Conservation (phyloP, 805 yeast species). For the Komagataella pastoris region DNA sequence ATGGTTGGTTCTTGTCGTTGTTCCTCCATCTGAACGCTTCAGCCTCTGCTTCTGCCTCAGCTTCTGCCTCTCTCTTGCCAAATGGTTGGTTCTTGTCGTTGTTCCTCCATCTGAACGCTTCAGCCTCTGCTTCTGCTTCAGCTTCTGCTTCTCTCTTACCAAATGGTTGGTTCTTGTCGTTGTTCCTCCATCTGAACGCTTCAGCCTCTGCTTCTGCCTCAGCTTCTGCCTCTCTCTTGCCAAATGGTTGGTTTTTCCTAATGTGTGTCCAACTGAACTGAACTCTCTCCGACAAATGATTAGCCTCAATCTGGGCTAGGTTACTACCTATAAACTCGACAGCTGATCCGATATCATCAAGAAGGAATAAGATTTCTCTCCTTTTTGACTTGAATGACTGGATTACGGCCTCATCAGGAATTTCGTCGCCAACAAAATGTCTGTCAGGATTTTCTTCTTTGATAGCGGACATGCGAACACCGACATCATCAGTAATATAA, state of each 20-base stretch:
- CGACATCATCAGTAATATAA: not conserved
- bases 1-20: conserved; percentile 1
- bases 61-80: conserved; percentile 3
- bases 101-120: conserved; percentile 8
- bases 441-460: conserved; percentile 8
- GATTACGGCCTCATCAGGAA: not conserved
- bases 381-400: not conserved
- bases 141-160: conserved; percentile 18
- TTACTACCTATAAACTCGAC: not conserved
- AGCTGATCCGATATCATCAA: conserved; percentile 2
- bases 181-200: conserved; percentile 5
- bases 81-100: conserved; percentile 10
- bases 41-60: conserved; percentile 1
- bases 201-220: conserved; percentile 13
- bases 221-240: conserved; percentile 9
- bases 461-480: not conserved
- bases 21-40: conserved; percentile 6
- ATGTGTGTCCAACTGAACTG: not conserved
- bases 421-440: conserved; percentile 2
- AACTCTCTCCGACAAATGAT: not conserved
- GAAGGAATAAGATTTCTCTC: not conserved
- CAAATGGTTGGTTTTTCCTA: conserved; percentile 4
- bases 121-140: conserved; percentile 14
- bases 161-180: conserved; percentile 7
- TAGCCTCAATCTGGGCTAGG: no score